Evolutionary conservation across 1,139 yeast species (phyloP).

Genomic region (Arxiozyma bovina): DNA sequence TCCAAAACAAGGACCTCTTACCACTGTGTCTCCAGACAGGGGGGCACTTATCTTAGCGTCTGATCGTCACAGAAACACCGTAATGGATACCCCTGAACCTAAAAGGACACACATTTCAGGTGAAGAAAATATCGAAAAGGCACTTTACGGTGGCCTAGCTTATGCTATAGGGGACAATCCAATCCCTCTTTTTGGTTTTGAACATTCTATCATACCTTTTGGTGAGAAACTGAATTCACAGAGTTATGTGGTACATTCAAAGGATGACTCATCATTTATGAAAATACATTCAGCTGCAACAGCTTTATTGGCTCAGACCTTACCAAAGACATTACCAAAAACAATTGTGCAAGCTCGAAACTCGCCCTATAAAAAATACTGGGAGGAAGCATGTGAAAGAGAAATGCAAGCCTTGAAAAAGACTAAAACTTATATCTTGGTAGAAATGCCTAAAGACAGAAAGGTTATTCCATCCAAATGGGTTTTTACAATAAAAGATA

Average conservation of each 20-base stretch:
- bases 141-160: too few species aligned
- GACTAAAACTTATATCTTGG: neutral
- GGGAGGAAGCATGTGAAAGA: slow-evolving; percentile 1
- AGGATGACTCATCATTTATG: too few species aligned
- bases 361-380: neutral
- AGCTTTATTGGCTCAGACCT: neutral
- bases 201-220: too few species aligned
- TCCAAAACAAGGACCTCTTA: neutral
- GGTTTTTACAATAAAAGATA: slow-evolving; percentile 17
- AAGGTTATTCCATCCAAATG: slow-evolving; percentile 5
- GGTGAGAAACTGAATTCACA: too few species aligned
- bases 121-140: too few species aligned
- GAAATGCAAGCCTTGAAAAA: neutral
- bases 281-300: too few species aligned
- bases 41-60: neutral
- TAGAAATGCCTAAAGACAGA: neutral
- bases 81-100: too few species aligned
- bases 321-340: neutral
- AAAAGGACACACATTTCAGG: too few species aligned
- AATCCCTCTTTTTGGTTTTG: too few species aligned
- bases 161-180: too few species aligned
- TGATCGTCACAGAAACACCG: neutral
- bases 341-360: neutral
- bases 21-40: neutral
- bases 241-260: too few species aligned